phyloP scores from a whole-genome alignment of 1,284 basidiomycete genomes.

The Ganoderma resinaceum region DNA sequence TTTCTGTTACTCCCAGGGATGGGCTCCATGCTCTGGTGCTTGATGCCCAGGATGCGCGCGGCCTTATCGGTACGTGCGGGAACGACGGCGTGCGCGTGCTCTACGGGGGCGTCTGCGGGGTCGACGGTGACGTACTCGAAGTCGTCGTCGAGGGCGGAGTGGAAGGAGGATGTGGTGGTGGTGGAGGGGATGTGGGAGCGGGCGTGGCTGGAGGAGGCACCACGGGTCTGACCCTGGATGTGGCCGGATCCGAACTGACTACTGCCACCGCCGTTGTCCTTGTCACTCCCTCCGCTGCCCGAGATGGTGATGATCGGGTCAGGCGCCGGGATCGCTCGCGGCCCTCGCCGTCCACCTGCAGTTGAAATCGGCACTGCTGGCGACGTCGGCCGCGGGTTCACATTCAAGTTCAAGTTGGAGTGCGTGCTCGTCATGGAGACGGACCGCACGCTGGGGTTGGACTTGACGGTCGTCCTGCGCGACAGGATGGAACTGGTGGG shows the following conservation, averaged over 20 bases:
- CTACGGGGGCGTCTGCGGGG: constrained; percentile 35
- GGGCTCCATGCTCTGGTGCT: constrained; percentile 81
- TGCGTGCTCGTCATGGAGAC: constrained; percentile 32
- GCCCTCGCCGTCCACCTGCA: constrained; percentile 20
- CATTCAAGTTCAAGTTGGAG: constrained; percentile 4
- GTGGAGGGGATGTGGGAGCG: constrained; percentile 27
- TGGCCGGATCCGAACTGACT: constrained; percentile 5
- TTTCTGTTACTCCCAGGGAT: constrained; percentile 76
- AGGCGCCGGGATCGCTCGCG: constrained; percentile 40
- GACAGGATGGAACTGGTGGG: constrained; percentile 30
- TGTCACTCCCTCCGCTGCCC: constrained; percentile 25
- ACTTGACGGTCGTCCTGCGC: constrained; percentile 33
- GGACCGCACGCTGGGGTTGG: constrained; percentile 35
- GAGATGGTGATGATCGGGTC: constrained; percentile 46
- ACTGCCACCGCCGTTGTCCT: constrained; percentile 14
- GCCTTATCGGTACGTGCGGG: constrained; percentile 55
- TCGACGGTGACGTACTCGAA: constrained; percentile 71
- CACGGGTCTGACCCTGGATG: constrained; percentile 19
- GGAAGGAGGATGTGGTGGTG: constrained; percentile 43
- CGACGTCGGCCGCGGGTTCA: background rate
- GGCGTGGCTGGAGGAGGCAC: constrained; percentile 15
- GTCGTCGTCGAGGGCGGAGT: constrained; percentile 52
- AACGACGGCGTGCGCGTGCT: constrained; percentile 29
- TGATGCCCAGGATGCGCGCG: constrained; percentile 75
- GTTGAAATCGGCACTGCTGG: constrained; percentile 5